Percentiles rank a stretch among this genome's conserved stretches.
Evolutionary conservation across 257 asterid species (phyloP).

Genomic region (Plantago major): DNA sequence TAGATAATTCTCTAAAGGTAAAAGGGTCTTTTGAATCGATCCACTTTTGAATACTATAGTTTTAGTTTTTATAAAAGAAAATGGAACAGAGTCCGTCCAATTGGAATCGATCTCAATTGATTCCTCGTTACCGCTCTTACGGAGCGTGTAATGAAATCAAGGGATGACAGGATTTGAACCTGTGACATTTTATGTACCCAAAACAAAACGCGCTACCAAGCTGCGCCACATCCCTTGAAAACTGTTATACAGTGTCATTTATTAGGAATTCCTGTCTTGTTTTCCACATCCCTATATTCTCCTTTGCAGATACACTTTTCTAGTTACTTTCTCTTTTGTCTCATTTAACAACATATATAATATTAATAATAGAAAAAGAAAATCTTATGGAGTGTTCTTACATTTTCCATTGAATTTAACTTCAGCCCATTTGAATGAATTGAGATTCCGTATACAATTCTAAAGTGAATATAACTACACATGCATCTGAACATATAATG

Average conservation of each 20-base stretch:
- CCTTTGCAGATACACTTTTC: not conserved
- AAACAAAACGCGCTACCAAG: not conserved
- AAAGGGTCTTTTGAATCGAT: not conserved
- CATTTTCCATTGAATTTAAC: too few species aligned
- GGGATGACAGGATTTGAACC: constrained; percentile 13
- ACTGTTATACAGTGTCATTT: constrained; percentile 5
- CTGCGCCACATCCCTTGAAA: not conserved
- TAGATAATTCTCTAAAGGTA: too few species aligned
- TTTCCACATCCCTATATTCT: constrained; percentile 1
- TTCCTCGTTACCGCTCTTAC: constrained; percentile 1
- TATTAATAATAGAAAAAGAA: too few species aligned
- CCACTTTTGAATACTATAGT: not conserved
- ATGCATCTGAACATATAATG: too few species aligned
- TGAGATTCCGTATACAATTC: too few species aligned
- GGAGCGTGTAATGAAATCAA: not conserved
- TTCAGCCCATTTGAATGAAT: too few species aligned
- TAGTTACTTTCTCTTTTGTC: not conserved
- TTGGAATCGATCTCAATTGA: constrained; percentile 4
- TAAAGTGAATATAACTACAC: too few species aligned
- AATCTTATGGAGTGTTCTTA: too few species aligned
- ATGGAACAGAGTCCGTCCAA: not conserved
- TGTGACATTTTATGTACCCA: constrained; percentile 7
- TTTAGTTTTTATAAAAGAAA: too few species aligned
- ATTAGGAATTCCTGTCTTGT: constrained; percentile 6
- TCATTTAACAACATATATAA: too few species aligned